Conservation (phyloP, 2,329 filamentous ascomycete genomes). For the Colletotrichum sp. region DNA sequence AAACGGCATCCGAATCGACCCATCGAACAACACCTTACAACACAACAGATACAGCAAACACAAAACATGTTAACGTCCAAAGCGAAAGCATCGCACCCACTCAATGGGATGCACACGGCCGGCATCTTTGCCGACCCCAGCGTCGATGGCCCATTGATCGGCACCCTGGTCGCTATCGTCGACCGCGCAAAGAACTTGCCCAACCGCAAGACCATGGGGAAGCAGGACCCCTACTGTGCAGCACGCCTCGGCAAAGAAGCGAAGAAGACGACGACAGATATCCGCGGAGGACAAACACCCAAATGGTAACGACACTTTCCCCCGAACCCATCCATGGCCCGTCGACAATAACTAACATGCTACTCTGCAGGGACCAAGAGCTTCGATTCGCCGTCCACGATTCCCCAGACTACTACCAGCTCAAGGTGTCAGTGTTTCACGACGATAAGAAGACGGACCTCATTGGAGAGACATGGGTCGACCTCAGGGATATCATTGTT, state of each 20-base stretch:
- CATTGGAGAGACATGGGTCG: slow-evolving; percentile 93
- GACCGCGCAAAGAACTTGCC: slow-evolving; percentile 97
- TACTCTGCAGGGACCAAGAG: slow-evolving; percentile 83
- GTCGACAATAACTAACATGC: background rate
- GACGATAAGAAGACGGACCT: slow-evolving; percentile 98
- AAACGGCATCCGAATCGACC: background rate
- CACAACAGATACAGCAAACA: background rate
- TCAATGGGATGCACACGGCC: slow-evolving; percentile 78
- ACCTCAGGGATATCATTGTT: slow-evolving; percentile 80
- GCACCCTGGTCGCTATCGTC: slow-evolving; percentile 89
- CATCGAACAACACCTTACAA: background rate
- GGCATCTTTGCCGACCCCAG: slow-evolving; percentile 96
- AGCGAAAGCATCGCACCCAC: slow-evolving; percentile 54
- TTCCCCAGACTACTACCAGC: slow-evolving; percentile 92
- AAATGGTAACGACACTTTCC: slow-evolving; percentile 71
- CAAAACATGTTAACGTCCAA: slow-evolving; percentile 47
- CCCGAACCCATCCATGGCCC: background rate
- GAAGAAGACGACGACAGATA: slow-evolving; percentile 94
- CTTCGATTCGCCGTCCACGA: slow-evolving; percentile 96
- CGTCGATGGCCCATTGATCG: slow-evolving; percentile 90
- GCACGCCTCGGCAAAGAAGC: slow-evolving; percentile 94
- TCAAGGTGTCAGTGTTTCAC: slow-evolving; percentile 96
- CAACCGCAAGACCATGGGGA: slow-evolving; percentile 96
- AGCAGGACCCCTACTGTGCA: slow-evolving; percentile 97
- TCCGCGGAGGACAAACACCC: slow-evolving; percentile 93